These are phyloP conservation scores for Euphorbia tirucalli DNA, from an alignment of 345 rosid species.

Conservation along the genomic window DNA sequence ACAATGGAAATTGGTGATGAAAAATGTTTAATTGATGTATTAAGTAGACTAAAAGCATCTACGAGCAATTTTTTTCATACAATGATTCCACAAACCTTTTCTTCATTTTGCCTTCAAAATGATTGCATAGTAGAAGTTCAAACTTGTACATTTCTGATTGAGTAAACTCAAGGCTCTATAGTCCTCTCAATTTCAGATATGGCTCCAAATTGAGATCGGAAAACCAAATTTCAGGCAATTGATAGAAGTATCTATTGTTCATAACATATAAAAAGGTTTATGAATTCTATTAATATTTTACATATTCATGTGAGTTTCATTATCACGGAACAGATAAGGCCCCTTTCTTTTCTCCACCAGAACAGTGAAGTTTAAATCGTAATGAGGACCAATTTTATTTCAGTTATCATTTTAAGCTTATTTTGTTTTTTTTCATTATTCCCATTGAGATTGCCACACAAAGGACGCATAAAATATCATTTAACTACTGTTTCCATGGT, in stretches of 20 bases:
- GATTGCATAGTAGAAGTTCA: not conserved
- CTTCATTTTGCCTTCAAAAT: not conserved
- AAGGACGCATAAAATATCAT: not conserved
- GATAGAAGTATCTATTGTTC: not conserved
- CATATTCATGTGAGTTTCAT: too few relatives aligned
- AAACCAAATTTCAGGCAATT: slow-evolving; percentile 6
- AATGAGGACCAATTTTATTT: not conserved
- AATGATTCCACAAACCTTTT: too few relatives aligned
- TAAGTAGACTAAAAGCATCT: not conserved
- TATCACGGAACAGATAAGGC: too few relatives aligned
- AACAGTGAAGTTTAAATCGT: not conserved
- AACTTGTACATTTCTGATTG: not conserved
- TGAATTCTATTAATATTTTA: not conserved
- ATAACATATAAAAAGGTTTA: too few relatives aligned
- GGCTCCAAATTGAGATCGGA: slow-evolving; percentile 1
- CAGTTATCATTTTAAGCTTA: not conserved
- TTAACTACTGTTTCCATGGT: slow-evolving; percentile 6
- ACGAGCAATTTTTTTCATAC: not conserved
- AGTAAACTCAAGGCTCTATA: not conserved
- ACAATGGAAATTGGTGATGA: not conserved
- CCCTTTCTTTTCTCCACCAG: not conserved
- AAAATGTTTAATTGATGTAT: not conserved
- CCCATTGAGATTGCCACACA: not conserved
- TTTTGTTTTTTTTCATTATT: not conserved
- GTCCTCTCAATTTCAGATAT: not conserved